phyloP scores from a whole-genome alignment of 2,329 filamentous ascomycete genomes.

The Fusarium nurragi region DNA sequence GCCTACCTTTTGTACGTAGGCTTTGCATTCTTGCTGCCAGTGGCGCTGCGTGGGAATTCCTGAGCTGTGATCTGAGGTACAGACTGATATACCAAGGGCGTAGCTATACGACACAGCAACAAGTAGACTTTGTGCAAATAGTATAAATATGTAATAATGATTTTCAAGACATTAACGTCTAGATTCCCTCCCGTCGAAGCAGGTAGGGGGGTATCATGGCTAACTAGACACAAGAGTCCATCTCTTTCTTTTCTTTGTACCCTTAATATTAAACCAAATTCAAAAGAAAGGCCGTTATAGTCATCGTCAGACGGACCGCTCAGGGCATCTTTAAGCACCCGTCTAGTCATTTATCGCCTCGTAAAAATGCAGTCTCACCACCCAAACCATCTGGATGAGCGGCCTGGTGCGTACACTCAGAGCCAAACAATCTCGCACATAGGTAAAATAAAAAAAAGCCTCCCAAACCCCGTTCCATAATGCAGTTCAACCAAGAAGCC shows the following conservation, averaged over 20 bases:
- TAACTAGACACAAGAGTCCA: slow-evolving; percentile 25
- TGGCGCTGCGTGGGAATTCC: slow-evolving; percentile 5
- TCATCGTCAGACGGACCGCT: slow-evolving; percentile 35
- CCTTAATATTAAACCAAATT: slow-evolving; percentile 24
- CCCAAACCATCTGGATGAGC: slow-evolving; percentile 18
- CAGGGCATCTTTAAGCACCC: slow-evolving; percentile 18
- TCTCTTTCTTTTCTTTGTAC: slow-evolving; percentile 36
- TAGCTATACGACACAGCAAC: not conserved
- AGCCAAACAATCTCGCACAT: slow-evolving; percentile 38
- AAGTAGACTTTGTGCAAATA: not conserved
- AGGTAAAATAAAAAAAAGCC: slow-evolving; percentile 20
- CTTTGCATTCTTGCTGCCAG: not conserved
- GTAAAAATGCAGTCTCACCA: slow-evolving; percentile 34
- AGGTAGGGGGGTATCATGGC: slow-evolving; percentile 26
- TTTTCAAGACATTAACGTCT: slow-evolving; percentile 41
- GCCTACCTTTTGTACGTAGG: not conserved
- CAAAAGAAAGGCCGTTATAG: slow-evolving; percentile 31
- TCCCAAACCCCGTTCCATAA: slow-evolving; percentile 14
- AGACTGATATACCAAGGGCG: not conserved
- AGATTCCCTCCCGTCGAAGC: slow-evolving; percentile 14
- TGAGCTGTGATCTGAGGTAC: too few species aligned
- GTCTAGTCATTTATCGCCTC: slow-evolving; percentile 22
- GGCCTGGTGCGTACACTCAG: slow-evolving; percentile 43
- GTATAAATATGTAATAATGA: slow-evolving; percentile 2
- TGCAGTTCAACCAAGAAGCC: slow-evolving; percentile 11